A percentile compares a stretch with the other conserved stretches of the same genome.
These are phyloP conservation scores for Spathaspora hagerdaliae DNA, from an alignment of 805 yeast genomes.

Conservation along the genomic window DNA sequence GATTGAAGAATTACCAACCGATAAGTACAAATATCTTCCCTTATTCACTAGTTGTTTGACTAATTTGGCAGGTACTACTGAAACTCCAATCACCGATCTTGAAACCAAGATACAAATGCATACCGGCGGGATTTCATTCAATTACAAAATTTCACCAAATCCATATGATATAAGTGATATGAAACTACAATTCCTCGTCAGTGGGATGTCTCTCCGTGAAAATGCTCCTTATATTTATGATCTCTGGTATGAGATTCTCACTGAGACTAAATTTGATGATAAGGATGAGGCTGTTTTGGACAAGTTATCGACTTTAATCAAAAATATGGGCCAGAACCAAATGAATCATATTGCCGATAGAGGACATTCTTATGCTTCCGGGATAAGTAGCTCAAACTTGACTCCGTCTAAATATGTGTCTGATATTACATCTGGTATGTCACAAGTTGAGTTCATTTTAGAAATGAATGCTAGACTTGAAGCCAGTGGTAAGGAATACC, in stretches of 20 bases:
- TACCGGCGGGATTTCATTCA: conserved; percentile 83
- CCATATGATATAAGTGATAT: conserved; percentile 47
- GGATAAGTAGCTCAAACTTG: conserved; percentile 60
- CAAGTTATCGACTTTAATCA: conserved; percentile 70
- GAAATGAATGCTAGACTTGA: conserved; percentile 52
- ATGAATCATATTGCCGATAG: conserved; percentile 76
- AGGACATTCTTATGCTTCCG: conserved; percentile 82
- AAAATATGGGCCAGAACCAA: conserved; percentile 71
- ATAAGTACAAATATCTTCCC: conserved; percentile 66
- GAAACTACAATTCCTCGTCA: conserved; percentile 50
- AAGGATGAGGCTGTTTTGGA: conserved; percentile 38
- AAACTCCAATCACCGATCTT: conserved; percentile 67
- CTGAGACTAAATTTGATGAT: conserved; percentile 58
- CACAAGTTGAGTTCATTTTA: conserved; percentile 68
- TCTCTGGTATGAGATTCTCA: conserved; percentile 65
- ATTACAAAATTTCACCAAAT: conserved; percentile 51
- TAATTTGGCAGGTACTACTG: conserved; percentile 74
- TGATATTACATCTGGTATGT: conserved; percentile 70
- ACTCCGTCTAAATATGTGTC: conserved; percentile 56
- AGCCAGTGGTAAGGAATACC: conserved; percentile 27
- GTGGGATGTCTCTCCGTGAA: conserved; percentile 67
- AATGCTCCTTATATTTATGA: conserved; percentile 59
- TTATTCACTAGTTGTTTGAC: conserved; percentile 77
- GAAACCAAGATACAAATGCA: conserved; percentile 78
- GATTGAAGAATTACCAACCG: conserved; percentile 54